phyloP scores from a whole-genome alignment of 1,139 yeast species.

The Taphrina confusa region DNA sequence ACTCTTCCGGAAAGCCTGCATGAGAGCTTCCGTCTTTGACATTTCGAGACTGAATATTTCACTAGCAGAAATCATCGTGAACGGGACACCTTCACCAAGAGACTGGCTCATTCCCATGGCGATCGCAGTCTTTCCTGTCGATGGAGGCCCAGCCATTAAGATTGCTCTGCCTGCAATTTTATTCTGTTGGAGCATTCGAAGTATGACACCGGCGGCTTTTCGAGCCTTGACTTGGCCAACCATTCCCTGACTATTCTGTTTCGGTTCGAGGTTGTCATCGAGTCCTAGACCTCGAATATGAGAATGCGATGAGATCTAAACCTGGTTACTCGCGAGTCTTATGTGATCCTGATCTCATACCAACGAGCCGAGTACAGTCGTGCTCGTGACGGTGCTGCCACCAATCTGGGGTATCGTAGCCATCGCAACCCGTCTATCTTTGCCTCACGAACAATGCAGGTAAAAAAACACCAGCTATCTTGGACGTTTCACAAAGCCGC shows the following conservation, averaged over 20 bases:
- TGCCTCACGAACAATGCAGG: no score
- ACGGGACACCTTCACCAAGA: conserved; percentile 88
- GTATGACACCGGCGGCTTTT: conserved; percentile 89
- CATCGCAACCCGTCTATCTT: background rate
- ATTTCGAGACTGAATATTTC: conserved; percentile 89
- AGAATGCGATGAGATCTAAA: conserved; percentile 62
- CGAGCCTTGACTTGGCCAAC: conserved; percentile 96
- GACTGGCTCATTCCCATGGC: conserved; percentile 95
- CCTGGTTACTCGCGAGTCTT: no score
- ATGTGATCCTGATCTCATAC: no score
- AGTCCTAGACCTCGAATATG: conserved; percentile 94
- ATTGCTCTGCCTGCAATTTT: conserved; percentile 97
- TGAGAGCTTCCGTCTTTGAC: conserved; percentile 91
- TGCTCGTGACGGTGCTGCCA: background rate
- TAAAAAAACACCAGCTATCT: no score
- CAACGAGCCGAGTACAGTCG: conserved; percentile 15
- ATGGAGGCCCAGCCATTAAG: conserved; percentile 95
- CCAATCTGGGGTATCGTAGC: background rate
- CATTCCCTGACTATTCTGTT: conserved; percentile 84
- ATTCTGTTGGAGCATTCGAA: conserved; percentile 91
- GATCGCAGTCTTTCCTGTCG: conserved; percentile 97
- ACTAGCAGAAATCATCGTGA: conserved; percentile 91
- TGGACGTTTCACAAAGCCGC: no score
- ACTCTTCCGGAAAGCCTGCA: conserved; percentile 92
- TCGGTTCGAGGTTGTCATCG: conserved; percentile 74